Conservation (phyloP, 768 basidiomycete genomes). For the Agaricus subrufescens region DNA sequence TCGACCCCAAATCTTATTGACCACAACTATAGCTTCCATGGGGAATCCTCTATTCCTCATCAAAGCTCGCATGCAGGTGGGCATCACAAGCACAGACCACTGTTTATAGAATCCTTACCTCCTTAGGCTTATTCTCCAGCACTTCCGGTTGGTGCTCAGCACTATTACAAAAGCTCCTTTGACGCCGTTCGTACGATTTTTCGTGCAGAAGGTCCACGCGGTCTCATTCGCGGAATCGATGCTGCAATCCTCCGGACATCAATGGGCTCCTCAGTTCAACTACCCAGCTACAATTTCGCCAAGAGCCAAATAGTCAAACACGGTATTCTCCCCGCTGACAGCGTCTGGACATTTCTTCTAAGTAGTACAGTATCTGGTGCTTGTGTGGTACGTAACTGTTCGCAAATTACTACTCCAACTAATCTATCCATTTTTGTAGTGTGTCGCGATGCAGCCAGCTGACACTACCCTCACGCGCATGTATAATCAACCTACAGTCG, state of each 20-base stretch:
- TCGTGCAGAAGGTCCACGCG: slow-evolving; percentile 69
- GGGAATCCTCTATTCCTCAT: slow-evolving; percentile 93
- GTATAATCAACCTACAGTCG: slow-evolving; percentile 90
- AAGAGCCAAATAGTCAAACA: slow-evolving; percentile 72
- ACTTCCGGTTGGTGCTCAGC: slow-evolving; percentile 92
- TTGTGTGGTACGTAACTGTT: slow-evolving; percentile 62
- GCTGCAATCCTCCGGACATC: slow-evolving; percentile 91
- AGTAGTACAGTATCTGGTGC: slow-evolving; percentile 87
- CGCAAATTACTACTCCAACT: background rate
- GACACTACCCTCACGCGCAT: slow-evolving; percentile 91
- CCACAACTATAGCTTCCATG: slow-evolving; percentile 46
- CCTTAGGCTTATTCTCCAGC: slow-evolving; percentile 87
- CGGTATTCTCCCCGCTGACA: slow-evolving; percentile 69
- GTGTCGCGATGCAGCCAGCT: slow-evolving; percentile 91
- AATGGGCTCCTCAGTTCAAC: slow-evolving; percentile 94
- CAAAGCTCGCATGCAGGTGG: slow-evolving; percentile 95
- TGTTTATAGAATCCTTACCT: background rate
- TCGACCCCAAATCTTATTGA: background rate
- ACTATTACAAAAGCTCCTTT: slow-evolving; percentile 81
- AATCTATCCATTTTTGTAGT: slow-evolving; percentile 36
- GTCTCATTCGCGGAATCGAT: slow-evolving; percentile 87
- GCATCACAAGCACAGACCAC: slow-evolving; percentile 6
- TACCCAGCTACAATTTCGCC: slow-evolving; percentile 93
- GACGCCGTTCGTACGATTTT: slow-evolving; percentile 81
- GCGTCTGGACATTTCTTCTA: slow-evolving; percentile 80